Evolutionary conservation across 306 rosid species (phyloP).

Genomic region (Elaeagnus macrophylla): DNA sequence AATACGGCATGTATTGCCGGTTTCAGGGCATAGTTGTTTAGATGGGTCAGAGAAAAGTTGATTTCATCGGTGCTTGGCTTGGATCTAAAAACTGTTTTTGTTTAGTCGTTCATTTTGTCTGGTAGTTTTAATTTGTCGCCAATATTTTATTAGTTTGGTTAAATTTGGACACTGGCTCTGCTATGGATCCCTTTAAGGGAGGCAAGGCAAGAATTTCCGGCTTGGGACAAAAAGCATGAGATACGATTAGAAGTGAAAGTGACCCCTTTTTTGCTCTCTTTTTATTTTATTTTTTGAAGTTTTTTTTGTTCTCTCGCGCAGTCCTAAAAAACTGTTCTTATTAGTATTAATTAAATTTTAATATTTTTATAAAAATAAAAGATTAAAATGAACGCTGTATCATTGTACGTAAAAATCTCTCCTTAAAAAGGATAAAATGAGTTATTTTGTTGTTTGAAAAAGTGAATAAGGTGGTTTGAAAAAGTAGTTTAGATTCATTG

Average conservation of each 20-base stretch:
- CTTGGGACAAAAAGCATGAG: constrained; percentile 75
- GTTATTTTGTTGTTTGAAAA: too few species aligned
- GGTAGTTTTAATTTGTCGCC: constrained; percentile 10
- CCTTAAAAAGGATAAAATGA: too few species aligned
- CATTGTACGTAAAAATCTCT: too few species aligned
- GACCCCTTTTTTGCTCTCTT: constrained; percentile 25
- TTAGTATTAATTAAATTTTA: too few species aligned
- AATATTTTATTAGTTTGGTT: constrained; percentile 38
- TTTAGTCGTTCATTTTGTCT: constrained; percentile 23
- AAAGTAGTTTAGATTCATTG: too few species aligned
- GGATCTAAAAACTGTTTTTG: constrained; percentile 1
- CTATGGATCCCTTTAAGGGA: constrained; percentile 57
- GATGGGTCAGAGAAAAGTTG: constrained; percentile 17
- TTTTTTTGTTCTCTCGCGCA: constrained; percentile 13
- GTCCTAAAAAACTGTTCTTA: constrained; percentile 25
- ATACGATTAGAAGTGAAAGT: constrained; percentile 46
- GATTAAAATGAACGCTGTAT: too few species aligned
- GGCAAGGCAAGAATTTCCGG: constrained; percentile 87
- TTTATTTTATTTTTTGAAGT: too few species aligned
- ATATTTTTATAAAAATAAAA: too few species aligned
- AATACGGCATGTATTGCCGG: constrained; percentile 8
- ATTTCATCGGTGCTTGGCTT: constrained; percentile 7
- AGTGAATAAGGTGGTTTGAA: too few species aligned
- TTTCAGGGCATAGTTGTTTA: constrained; percentile 20
- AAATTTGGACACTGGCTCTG: constrained; percentile 36